phyloP scores from a whole-genome alignment of 192 early-diverging fungal species.

The Coemansia sp. region DNA sequence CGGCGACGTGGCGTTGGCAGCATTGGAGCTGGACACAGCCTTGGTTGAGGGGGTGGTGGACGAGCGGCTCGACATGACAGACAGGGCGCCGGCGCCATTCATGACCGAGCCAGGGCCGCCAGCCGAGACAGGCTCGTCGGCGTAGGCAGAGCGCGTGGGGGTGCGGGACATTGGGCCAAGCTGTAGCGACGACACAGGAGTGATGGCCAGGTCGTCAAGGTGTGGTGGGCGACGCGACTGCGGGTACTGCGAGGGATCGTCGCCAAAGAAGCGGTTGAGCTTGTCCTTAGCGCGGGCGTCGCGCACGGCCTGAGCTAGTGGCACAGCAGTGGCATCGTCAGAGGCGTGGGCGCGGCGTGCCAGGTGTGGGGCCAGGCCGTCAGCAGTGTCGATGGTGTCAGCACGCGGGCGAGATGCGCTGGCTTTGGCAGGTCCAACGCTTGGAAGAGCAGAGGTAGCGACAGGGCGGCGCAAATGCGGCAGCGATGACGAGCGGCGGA shows the following conservation, averaged over 20 bases:
- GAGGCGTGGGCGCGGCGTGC: constrained; percentile 27
- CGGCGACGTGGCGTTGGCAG: neutral
- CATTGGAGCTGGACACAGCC: constrained; percentile 27
- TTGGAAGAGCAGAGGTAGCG: neutral
- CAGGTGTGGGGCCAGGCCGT: constrained; percentile 37
- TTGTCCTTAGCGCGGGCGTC: constrained; percentile 57
- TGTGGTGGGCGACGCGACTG: constrained; percentile 28
- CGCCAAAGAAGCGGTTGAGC: constrained; percentile 65
- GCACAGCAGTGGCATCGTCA: constrained; percentile 8
- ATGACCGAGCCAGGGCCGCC: constrained; percentile 11
- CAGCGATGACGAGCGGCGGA: constrained; percentile 49
- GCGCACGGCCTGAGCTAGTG: constrained; percentile 22
- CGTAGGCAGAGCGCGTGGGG: constrained; percentile 35
- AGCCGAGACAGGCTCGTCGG: constrained; percentile 25
- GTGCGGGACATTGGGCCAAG: constrained; percentile 24
- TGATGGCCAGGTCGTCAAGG: constrained; percentile 37
- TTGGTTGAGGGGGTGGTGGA: constrained; percentile 26
- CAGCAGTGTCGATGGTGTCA: constrained; percentile 45
- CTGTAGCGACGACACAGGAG: constrained; percentile 30
- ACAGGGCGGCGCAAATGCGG: constrained; percentile 40
- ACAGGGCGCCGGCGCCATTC: constrained; percentile 24
- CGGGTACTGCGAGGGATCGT: constrained; percentile 48
- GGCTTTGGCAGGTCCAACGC: neutral
- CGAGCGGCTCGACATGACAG: constrained; percentile 42
- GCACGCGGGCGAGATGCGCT: constrained; percentile 38